Base-by-base conservation (phyloP, 129 eudicot species). In the Chrysanthemum makinoi region DNA sequence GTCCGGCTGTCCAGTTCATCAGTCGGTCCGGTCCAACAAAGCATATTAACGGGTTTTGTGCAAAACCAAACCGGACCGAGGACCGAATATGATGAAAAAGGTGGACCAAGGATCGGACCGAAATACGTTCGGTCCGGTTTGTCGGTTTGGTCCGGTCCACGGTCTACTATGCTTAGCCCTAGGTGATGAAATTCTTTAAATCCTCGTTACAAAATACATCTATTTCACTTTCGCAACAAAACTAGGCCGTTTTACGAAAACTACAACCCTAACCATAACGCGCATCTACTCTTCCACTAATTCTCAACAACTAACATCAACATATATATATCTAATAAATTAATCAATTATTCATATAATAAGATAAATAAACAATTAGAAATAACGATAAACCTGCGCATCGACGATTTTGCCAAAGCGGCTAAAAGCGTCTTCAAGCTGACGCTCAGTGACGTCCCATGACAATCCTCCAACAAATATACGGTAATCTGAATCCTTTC, bases 401-500 rank as follows among this genome's bases (percentile, higher is more conserved):
- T 89, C 91, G 61, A 93, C 15, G 67, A 93, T 82, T 82, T 89
- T 93, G 79, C 98, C 98, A 11, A 81, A 93, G 72, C 96, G 96
- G 75, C 83, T 56, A 70, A 93, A 93, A n/a, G 96, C 84, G 60
- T 77, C 88, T 81, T 85, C 85, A 33, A 93, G 96, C 80, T 89
- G 98, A 68, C 92, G 94, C 73, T 89, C 87, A 0, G 95, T 85
- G 51, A 90, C 83, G 55, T 89, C 94, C 88, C 91, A 83, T 59
- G 96, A 86, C 19, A 93, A 62, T 11, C 98, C 98, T 39, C 98
- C 98, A 10, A 93, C 87, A 44, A 93, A 93, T 60, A 93, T 82
- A 66, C 98, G 91, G 85, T 93, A 71, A 1, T 93, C 98, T 2
- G 87, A 83, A 9, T 87, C 98, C 60, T 84, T 89, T 49, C 80